Conservation (phyloP, 2,329 filamentous ascomycete genomes). For the Bretziella fagacearum region DNA sequence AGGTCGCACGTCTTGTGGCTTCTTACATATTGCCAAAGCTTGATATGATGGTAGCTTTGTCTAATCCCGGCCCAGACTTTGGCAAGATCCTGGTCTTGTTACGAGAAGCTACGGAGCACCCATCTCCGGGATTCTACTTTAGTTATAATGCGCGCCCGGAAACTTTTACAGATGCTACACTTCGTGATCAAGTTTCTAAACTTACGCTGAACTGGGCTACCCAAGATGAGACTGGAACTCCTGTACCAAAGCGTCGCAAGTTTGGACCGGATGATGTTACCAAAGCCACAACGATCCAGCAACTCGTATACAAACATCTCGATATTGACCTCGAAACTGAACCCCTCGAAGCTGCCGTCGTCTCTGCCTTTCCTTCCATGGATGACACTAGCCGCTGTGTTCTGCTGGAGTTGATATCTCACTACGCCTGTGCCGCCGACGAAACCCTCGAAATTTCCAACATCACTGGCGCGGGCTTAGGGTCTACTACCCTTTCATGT, state of each 20-base stretch:
- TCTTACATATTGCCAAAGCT: conserved; percentile 11
- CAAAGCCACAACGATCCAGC: conserved; percentile 6
- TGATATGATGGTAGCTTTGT: not conserved
- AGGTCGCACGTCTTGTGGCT: conserved; percentile 8
- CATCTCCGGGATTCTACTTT: conserved; percentile 1
- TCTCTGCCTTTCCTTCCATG: conserved; percentile 27
- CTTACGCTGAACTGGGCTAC: conserved; percentile 19
- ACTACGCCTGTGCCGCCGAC: conserved; percentile 38
- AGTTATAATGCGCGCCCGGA: conserved; percentile 12
- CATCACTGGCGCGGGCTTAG: not conserved
- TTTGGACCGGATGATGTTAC: conserved; percentile 5
- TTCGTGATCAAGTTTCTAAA: conserved; percentile 20
- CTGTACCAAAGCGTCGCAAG: conserved; percentile 21
- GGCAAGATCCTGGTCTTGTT: conserved; percentile 2
- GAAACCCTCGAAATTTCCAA: conserved; percentile 23
- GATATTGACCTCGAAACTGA: conserved; percentile 18
- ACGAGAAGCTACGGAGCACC: conserved; percentile 7
- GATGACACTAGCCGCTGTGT: conserved; percentile 34
- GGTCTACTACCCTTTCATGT: conserved; percentile 6
- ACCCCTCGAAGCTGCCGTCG: conserved; percentile 19
- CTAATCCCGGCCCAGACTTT: conserved; percentile 1
- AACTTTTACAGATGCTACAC: conserved; percentile 17
- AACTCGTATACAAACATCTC: conserved; percentile 19
- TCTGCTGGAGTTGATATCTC: conserved; percentile 37
- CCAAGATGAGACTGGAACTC: conserved; percentile 16